Conservation (phyloP, 176 grass and related monocot species). For the Aegilops speltoides region DNA sequence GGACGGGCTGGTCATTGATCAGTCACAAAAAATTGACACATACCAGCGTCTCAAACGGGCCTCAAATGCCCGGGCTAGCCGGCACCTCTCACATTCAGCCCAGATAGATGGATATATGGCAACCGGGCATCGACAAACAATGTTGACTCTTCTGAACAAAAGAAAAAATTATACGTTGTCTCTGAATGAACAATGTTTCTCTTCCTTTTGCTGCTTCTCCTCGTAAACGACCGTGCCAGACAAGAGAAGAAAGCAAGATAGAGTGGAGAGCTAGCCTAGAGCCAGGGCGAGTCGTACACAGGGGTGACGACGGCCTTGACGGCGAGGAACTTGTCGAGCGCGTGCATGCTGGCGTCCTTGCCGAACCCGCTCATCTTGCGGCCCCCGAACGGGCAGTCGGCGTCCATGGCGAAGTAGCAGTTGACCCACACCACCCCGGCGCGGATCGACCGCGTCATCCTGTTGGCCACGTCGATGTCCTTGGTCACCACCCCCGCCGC, state of each 20-base stretch:
- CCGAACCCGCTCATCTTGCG: conserved; percentile 78
- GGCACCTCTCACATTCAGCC: too few species aligned
- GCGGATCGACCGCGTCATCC: conserved; percentile 54
- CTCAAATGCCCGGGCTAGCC: too few species aligned
- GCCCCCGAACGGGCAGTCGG: conserved; percentile 59
- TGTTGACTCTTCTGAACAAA: too few species aligned
- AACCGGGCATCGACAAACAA: background rate
- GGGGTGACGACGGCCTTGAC: conserved; percentile 65
- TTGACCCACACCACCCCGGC: conserved; percentile 79
- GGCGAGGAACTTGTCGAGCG: conserved; percentile 71
- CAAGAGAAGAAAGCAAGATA: background rate
- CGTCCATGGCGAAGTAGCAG: conserved; percentile 54
- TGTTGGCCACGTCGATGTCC: conserved; percentile 62
- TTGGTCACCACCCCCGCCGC: conserved; percentile 52
- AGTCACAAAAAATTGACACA: too few species aligned
- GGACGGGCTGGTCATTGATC: too few species aligned
- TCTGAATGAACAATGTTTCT: background rate
- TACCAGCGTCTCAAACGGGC: too few species aligned
- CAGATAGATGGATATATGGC: too few species aligned
- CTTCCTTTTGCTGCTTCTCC: background rate
- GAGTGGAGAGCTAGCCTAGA: conserved; percentile 8
- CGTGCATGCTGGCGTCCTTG: conserved; percentile 65
- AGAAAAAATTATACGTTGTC: too few species aligned
- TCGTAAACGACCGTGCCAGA: background rate
- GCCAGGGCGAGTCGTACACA: conserved; percentile 55